A percentile compares a stretch with the other conserved stretches of the same genome.
These are phyloP conservation scores for Mycena rosella DNA, from an alignment of 768 basidiomycete species.

Conservation along the genomic window DNA sequence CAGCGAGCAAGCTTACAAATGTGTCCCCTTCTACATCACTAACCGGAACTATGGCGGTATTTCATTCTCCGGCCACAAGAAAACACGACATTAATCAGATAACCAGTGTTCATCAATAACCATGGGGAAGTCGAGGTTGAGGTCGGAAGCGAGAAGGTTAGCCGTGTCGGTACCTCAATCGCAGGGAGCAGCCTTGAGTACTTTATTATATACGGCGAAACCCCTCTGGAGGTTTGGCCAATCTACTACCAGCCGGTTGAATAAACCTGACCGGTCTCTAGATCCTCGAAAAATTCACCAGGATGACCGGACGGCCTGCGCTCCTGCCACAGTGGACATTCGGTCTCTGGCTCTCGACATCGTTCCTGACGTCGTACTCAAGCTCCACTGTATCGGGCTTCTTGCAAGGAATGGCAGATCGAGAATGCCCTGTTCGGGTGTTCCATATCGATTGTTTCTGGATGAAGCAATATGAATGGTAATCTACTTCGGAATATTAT, in stretches of 20 bases:
- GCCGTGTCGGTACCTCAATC: constrained; percentile 73
- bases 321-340: constrained; percentile 81
- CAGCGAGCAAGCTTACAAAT: constrained; percentile 76
- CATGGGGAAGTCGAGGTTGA: constrained; percentile 84
- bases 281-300: constrained; percentile 73
- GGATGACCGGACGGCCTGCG: constrained; percentile 75
- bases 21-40: constrained; percentile 77
- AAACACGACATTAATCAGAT: not conserved
- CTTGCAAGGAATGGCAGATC: constrained; percentile 77
- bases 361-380: constrained; percentile 80
- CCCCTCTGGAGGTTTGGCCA: constrained; percentile 68
- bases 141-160: constrained; percentile 75
- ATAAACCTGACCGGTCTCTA: constrained; percentile 36
- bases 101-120: constrained; percentile 75
- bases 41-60: constrained; percentile 72
- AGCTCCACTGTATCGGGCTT: constrained; percentile 77
- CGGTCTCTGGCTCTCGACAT: constrained; percentile 83
- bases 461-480: constrained; percentile 82
- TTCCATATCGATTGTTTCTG: constrained; percentile 86
- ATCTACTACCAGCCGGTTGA: not conserved
- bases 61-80: not conserved
- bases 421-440: constrained; percentile 73
- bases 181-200: constrained; percentile 76
- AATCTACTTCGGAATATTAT: constrained; percentile 23
- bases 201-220: constrained; percentile 78